Base-by-base conservation (phyloP, 2,329 filamentous ascomycete genomes). In the Orbilia javanica region DNA sequence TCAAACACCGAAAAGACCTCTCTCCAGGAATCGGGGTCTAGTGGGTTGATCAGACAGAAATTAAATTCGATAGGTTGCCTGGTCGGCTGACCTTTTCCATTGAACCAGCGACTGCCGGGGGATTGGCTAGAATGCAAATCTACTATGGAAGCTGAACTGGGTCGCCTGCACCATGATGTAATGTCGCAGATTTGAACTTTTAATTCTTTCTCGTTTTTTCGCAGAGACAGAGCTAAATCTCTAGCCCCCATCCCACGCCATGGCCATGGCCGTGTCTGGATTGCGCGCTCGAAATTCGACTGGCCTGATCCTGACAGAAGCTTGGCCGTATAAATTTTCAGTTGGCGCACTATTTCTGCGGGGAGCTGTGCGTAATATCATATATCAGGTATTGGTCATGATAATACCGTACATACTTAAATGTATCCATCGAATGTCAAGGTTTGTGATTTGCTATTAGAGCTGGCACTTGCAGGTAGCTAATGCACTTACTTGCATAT, bases 401-500 rank as follows among this genome's bases (percentile, higher is more conserved):
- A 34, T 53, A 29, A n/a, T 22, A 53, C n/a, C n/a, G n/a, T n/a
- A n/a, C n/a, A n/a, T n/a, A n/a, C n/a, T 60, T 2, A 18, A 44
- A 22, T 46, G 42, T 46, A 46, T 3, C 2, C 15, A 20, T 6
- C 42, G 18, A 39, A 27, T 42, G 46, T 48, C 8, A 48, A 57
- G 8, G 18, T 20, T 22, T 39, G 34, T 57, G 29, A 36, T n/a
- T 39, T 42, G 48, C 48, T 72, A 55, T 66, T 39, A 60, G 52
- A 11, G 48, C 60, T 42, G 42, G 7, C 53, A 46, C 50, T 62
- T 50, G 72, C 72, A 77, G 66, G 36, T 57, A 72, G 39, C 72
- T 70, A 69, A 70, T 77, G 72, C 66, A 77, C 65, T 77, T 77
- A 77, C 72, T 69, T 70, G 72, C 72, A 77, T 75, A 11, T n/a